Conservation (phyloP, 2,329 filamentous ascomycete genomes). For the Pyrenochaeta sp. region DNA sequence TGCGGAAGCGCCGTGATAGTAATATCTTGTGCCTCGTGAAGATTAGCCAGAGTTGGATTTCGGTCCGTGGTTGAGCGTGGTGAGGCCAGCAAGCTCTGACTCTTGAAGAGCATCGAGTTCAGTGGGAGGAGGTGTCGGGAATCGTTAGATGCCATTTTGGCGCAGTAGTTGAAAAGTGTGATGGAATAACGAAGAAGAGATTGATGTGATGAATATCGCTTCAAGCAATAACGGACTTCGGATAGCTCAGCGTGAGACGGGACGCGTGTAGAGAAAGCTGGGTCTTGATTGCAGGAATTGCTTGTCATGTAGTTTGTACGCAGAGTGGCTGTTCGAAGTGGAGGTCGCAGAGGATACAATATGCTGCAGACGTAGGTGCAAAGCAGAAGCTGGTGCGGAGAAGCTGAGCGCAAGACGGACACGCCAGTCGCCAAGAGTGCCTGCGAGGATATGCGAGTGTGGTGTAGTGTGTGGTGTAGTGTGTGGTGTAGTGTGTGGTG, state of each 20-base stretch:
- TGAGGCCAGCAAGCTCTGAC: not conserved
- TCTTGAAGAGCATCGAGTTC: slow-evolving; percentile 15
- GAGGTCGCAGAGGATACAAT: not conserved
- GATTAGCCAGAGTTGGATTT: slow-evolving; percentile 11
- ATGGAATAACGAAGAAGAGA: not conserved
- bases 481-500: not conserved
- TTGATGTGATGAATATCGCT: not conserved
- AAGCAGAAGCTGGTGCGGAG: not conserved
- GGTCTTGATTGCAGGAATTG: not conserved
- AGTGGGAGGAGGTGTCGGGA: slow-evolving; percentile 22
- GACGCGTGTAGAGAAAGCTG: not conserved
- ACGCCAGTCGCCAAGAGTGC: not conserved
- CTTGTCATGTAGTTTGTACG: no score
- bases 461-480: not conserved
- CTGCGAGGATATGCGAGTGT: not conserved
- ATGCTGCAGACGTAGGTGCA: not conserved
- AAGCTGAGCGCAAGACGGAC: not conserved
- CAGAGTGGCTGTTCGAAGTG: no score
- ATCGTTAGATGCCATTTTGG: not conserved
- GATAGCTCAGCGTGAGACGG: not conserved
- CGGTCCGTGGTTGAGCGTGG: not conserved
- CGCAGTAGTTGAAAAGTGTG: not conserved
- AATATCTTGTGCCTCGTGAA: slow-evolving; percentile 15
- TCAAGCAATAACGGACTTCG: not conserved
- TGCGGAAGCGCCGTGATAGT: slow-evolving; percentile 20